Base-by-base conservation (phyloP, 257 asterid genomes). In the Plantago elongata region DNA sequence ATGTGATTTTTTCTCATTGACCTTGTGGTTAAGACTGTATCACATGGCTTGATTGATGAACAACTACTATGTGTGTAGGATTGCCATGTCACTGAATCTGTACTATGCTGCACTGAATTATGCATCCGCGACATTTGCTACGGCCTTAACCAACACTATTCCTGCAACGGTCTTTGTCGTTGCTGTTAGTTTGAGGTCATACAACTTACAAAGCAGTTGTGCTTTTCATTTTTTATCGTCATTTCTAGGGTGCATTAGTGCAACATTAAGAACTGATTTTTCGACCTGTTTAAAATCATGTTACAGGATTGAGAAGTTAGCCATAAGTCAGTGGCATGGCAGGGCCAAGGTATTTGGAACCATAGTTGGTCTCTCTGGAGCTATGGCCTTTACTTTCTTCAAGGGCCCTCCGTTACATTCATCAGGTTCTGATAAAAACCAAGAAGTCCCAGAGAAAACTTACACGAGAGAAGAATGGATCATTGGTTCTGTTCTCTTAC, bases 91-190 rank as follows among this genome's bases (percentile, higher is more conserved):
- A 60, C 14, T 80, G 74, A 74, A 85, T 72, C 77, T 83, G 37
- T 75, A 71, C 71, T 85, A 76, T 22, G 54, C 46, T 6, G 76
- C 74, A 7, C 10, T 85, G 56, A 76, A 63, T 50, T 80, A 76
- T 60, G 72, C 73, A 1, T 78, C 90, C 0, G 94, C 94, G 1
- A 85, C 90, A 29, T 82, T 76, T 71, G 87, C 81, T 1, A 77
- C 83, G 9, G 94, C 89, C 34, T 38, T 64, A 47, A 78, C 74
- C 12, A 82, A 80, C 74, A 76, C 83, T 29, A 73, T 82, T 40
- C 89, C 94, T 50, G 77, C 75, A 0, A 57, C 82, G 59, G 84
- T 81, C 15, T 85, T 85, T 38, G 58, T 78, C 61, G 45, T 85
- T 51, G 90, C 94, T 4, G 66, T 82, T 51, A 48, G 75, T 56